Conservation (phyloP, 768 basidiomycete genomes). For the Chalciporus piperatus region DNA sequence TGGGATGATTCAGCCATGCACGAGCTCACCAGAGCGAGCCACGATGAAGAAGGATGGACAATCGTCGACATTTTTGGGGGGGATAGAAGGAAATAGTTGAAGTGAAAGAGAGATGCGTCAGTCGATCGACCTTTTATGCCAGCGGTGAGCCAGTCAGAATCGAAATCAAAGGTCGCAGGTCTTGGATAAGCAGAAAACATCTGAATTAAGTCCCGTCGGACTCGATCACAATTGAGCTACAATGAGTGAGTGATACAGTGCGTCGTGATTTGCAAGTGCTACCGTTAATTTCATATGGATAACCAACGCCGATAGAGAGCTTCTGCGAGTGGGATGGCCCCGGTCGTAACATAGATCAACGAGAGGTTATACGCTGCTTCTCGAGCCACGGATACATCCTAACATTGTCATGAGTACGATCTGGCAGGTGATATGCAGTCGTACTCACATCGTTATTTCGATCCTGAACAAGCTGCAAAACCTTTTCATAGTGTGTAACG, state of each 20-base stretch:
- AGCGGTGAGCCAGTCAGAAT: slow-evolving; percentile 2
- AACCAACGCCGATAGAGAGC: slow-evolving; percentile 76
- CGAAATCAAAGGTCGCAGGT: slow-evolving; percentile 5
- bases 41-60: slow-evolving; percentile 10
- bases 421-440: neutral
- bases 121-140: neutral
- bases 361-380: slow-evolving; percentile 91
- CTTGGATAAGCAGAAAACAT: neutral
- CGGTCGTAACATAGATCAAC: slow-evolving; percentile 76
- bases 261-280: neutral
- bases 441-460: slow-evolving; percentile 31
- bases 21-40: slow-evolving; percentile 10
- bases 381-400: slow-evolving; percentile 55
- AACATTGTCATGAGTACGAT: slow-evolving; percentile 12
- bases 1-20: too few relatives aligned
- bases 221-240: slow-evolving; percentile 4
- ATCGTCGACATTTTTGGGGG: slow-evolving; percentile 9
- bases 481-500: slow-evolving; percentile 78
- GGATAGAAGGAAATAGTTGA: neutral
- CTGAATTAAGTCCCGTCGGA: neutral
- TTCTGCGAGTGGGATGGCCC: slow-evolving; percentile 68
- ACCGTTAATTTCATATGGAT: slow-evolving; percentile 48
- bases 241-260: slow-evolving; percentile 1
- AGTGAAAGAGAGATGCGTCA: neutral
- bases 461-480: slow-evolving; percentile 59